Evolutionary conservation across 169 alveolate species (phyloP), one percentile per base, ranked within the genome.

Genomic region (Plasmodium malariae): DNA sequence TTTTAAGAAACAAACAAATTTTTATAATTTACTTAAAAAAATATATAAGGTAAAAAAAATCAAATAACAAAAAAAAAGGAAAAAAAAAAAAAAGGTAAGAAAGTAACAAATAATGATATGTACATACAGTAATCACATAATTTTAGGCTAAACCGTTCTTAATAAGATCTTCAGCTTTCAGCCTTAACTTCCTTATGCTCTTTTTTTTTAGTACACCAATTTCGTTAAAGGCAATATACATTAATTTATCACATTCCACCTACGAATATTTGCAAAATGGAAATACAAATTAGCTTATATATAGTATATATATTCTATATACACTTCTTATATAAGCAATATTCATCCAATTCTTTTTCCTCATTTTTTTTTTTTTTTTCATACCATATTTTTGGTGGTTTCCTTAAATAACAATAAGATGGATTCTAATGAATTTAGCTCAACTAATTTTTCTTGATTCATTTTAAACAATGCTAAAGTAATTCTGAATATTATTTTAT

Each of bases 401-500:
- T 91, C 60, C 55, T 94, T 94, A 43, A 93, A 73, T 85, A 90
- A 87, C 48, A 92, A 43, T 54, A 94, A 78, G 72, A 94, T 76
- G 69, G 91, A 92, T 40, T 87, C 86, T 62, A 92, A 92, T 57
- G 90, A 69, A 51, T 91, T 71, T 54, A 85, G 78, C 26, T 83
- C 80, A 32, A 89, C 87, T 59, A 94, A 28, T 49, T 72, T 78
- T 70, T 92, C 85, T 74, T 94, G 95, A 69, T 94, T 91, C 57
- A 94, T 85, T 89, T 94, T 94, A 91, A 94, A 94, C 32, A 94
- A 60, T 34, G 95, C 94, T 59, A 95, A 88, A 12, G 96, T 94
- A 32, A 95, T 94, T 43, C 98, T 88, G 54, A 95, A 96, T 32
- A 96, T 73, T 14, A 96, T 91, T 92, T 96, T 96, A 59, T 93